A percentile compares a stretch with the other conserved stretches of the same genome.
phyloP scores from a whole-genome alignment of 768 basidiomycete species.

The Calocera viscosa region DNA sequence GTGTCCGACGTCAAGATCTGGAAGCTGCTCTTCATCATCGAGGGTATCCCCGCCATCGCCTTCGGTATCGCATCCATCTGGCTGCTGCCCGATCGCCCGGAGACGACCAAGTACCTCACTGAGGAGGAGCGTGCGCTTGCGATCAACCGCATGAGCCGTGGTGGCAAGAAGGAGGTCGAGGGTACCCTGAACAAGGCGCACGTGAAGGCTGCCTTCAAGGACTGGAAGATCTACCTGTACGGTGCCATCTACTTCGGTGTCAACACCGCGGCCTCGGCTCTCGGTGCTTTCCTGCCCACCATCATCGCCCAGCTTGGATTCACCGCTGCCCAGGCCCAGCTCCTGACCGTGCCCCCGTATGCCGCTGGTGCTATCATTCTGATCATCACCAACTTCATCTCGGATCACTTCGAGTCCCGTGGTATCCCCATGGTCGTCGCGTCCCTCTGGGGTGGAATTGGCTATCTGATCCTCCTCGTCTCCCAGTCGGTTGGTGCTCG shows the following conservation, averaged over 20 bases:
- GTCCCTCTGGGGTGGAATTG: constrained; percentile 11
- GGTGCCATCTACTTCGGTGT: constrained; percentile 69
- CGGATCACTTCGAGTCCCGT: constrained; percentile 55
- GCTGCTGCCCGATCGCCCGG: constrained; percentile 57
- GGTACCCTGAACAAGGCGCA: constrained; percentile 53
- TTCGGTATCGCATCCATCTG: constrained; percentile 46
- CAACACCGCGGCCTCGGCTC: constrained; percentile 65
- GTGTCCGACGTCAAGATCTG: constrained; percentile 30
- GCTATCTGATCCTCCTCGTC: constrained; percentile 42
- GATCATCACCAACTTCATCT: constrained; percentile 43
- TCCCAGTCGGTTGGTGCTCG: constrained; percentile 44
- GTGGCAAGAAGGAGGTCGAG: constrained; percentile 52
- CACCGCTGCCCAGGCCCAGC: constrained; percentile 47
- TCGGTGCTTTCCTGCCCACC: constrained; percentile 72
- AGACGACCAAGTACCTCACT: constrained; percentile 48
- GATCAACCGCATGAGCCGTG: constrained; percentile 52
- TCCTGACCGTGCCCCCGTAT: constrained; percentile 74
- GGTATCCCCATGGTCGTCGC: constrained; percentile 26
- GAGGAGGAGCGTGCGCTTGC: constrained; percentile 42
- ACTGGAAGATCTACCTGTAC: constrained; percentile 62
- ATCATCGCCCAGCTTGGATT: constrained; percentile 52
- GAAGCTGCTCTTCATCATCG: constrained; percentile 61
- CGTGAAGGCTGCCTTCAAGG: constrained; percentile 47
- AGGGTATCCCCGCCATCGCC: constrained; percentile 56
- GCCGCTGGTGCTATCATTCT: constrained; percentile 57